phyloP scores from a whole-genome alignment of 2,329 filamentous ascomycete genomes.

The Neonectria neomacrospora region DNA sequence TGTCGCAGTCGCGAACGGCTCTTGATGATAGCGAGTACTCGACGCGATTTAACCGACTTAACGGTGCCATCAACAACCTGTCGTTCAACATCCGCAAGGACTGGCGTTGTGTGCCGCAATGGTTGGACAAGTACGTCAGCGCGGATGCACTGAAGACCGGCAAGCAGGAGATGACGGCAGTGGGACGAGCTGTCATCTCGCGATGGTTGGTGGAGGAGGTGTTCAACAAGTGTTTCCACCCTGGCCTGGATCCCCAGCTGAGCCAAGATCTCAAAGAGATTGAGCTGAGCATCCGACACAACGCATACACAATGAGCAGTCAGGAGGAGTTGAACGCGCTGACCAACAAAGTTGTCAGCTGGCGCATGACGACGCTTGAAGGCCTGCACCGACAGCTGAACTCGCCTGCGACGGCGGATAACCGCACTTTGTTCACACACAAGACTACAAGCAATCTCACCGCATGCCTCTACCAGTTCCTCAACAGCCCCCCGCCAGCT shows the following conservation, averaged over 20 bases:
- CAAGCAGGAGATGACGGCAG: slow-evolving; percentile 97
- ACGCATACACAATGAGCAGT: slow-evolving; percentile 77
- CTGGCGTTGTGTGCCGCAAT: slow-evolving; percentile 83
- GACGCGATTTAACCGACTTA: slow-evolving; percentile 88
- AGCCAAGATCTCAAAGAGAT: slow-evolving; percentile 85
- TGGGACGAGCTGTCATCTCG: slow-evolving; percentile 88
- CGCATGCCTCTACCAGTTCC: slow-evolving; percentile 75
- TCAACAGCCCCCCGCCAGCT: slow-evolving; percentile 79
- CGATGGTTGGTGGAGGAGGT: slow-evolving; percentile 92
- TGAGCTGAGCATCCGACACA: slow-evolving; percentile 85
- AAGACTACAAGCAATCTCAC: slow-evolving; percentile 76
- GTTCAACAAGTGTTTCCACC: slow-evolving; percentile 93
- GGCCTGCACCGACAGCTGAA: slow-evolving; percentile 80
- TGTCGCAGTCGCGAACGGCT: slow-evolving; percentile 92
- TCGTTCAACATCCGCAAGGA: slow-evolving; percentile 97
- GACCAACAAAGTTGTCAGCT: slow-evolving; percentile 87
- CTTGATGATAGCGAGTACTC: slow-evolving; percentile 96
- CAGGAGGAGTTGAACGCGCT: slow-evolving; percentile 91
- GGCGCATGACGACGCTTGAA: slow-evolving; percentile 93
- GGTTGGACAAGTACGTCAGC: slow-evolving; percentile 84
- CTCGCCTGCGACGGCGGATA: slow-evolving; percentile 71
- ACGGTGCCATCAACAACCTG: slow-evolving; percentile 93
- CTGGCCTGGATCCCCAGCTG: slow-evolving; percentile 79
- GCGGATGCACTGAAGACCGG: slow-evolving; percentile 85
- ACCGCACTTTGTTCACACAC: slow-evolving; percentile 75